These are phyloP conservation scores for Boletus sp. DNA, from an alignment of 768 basidiomycete genomes.

Conservation along the genomic window DNA sequence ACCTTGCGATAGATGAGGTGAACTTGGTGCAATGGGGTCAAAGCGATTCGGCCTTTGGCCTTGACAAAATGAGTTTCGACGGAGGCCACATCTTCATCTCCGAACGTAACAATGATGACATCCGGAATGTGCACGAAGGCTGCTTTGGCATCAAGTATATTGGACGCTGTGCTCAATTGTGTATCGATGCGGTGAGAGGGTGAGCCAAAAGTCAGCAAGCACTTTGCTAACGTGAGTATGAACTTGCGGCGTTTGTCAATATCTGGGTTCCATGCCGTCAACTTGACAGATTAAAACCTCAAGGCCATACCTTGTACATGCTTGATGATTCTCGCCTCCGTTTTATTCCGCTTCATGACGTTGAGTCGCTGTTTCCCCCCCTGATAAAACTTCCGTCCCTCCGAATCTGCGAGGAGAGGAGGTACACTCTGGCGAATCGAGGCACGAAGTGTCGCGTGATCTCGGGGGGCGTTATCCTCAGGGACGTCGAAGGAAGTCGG, in stretches of 20 bases:
- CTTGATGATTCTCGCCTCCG: conserved; percentile 36
- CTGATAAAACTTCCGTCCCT: conserved; percentile 28
- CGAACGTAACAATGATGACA: conserved; percentile 78
- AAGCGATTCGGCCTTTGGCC: conserved; percentile 71
- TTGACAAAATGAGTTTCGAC: conserved; percentile 86
- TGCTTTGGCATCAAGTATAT: conserved; percentile 73
- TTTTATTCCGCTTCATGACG: conserved; percentile 33
- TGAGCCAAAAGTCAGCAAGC: conserved; percentile 89
- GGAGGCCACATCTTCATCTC: conserved; percentile 66
- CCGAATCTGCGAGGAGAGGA: conserved; percentile 3
- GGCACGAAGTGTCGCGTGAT: conserved; percentile 13
- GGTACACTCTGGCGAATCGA: background rate
- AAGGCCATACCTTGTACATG: conserved; percentile 45
- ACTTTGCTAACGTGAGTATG: conserved; percentile 81
- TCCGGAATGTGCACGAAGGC: conserved; percentile 83
- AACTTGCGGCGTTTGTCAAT: conserved; percentile 59
- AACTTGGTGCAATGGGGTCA: conserved; percentile 78
- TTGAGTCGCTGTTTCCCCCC: conserved; percentile 29
- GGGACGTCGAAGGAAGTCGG: conserved; percentile 21
- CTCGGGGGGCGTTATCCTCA: conserved; percentile 12
- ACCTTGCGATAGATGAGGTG: conserved; percentile 85
- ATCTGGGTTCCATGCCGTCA: conserved; percentile 31
- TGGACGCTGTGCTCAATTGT: conserved; percentile 76
- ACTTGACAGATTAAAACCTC: background rate
- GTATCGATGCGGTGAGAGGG: conserved; percentile 92